Conservation (phyloP, 495 filamentous ascomycete species). For the Aspergillus sclerotiicarbonarius region DNA sequence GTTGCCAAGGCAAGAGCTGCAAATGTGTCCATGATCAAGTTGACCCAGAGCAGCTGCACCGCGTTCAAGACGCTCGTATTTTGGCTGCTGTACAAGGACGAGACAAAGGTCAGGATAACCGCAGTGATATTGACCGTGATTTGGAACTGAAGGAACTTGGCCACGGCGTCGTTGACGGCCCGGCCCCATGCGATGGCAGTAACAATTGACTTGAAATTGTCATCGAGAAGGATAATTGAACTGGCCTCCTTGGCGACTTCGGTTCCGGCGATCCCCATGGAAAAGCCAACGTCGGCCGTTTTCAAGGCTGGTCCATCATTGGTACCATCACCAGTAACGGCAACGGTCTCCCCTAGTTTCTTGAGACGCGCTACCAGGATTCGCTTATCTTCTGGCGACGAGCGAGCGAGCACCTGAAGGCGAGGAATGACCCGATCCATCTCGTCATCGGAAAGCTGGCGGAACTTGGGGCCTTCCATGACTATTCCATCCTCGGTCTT, state of each 20-base stretch:
- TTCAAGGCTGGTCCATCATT: slow-evolving; percentile 87
- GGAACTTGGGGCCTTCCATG: slow-evolving; percentile 84
- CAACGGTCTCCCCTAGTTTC: slow-evolving; percentile 73
- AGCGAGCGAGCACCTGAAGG: slow-evolving; percentile 81
- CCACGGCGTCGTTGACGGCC: slow-evolving; percentile 85
- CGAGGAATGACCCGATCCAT: slow-evolving; percentile 71
- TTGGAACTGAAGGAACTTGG: slow-evolving; percentile 90
- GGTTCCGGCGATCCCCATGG: slow-evolving; percentile 88
- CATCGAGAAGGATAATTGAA: slow-evolving; percentile 87
- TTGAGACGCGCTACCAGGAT: slow-evolving; percentile 74
- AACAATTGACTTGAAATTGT: slow-evolving; percentile 86
- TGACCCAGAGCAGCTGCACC: slow-evolving; percentile 89
- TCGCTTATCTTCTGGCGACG: slow-evolving; percentile 84
- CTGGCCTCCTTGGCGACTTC: slow-evolving; percentile 94
- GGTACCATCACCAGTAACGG: slow-evolving; percentile 85
- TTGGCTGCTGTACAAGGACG: slow-evolving; percentile 66
- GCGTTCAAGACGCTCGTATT: slow-evolving; percentile 75
- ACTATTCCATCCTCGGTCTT: slow-evolving; percentile 68
- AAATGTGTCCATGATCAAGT: slow-evolving; percentile 92
- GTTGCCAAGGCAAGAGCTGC: slow-evolving; percentile 84
- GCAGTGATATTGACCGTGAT: slow-evolving; percentile 90
- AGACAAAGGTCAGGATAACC: slow-evolving; percentile 77
- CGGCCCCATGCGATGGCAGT: slow-evolving; percentile 89
- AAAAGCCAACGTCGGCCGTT: slow-evolving; percentile 85
- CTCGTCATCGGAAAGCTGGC: slow-evolving; percentile 66